Percentiles rank a stretch among this genome's conserved stretches.
Evolutionary conservation across 345 rosid species (phyloP).

Genomic region (Geranium brycei): DNA sequence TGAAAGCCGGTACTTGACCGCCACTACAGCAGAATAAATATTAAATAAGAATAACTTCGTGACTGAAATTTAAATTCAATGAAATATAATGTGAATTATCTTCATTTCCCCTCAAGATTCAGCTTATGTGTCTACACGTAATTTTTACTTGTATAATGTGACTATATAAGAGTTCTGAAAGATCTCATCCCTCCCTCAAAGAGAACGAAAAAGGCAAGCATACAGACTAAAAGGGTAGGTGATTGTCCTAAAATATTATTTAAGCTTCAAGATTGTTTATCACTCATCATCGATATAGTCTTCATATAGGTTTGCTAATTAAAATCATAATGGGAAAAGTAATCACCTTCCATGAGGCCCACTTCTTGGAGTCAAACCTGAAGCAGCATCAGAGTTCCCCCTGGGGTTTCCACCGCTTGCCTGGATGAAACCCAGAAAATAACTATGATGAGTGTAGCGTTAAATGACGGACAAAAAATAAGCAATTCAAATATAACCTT

Average conservation of each 20-base stretch:
- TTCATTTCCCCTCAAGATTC: not conserved
- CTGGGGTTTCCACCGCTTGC: slow-evolving; percentile 30
- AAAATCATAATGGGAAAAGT: slow-evolving; percentile 4
- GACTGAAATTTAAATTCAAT: no score
- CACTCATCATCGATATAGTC: not conserved
- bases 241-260: no score
- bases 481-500: not conserved
- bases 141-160: no score
- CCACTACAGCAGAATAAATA: slow-evolving; percentile 34
- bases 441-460: slow-evolving; percentile 2
- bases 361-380: slow-evolving; percentile 36
- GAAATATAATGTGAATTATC: not conserved
- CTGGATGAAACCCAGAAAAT: slow-evolving; percentile 10
- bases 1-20: slow-evolving; percentile 3
- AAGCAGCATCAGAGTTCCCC: slow-evolving; percentile 43
- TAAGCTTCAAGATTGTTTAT: no score
- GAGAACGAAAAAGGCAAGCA: no score
- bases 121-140: no score
- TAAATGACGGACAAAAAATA: no score
- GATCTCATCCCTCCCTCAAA: no score
- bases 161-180: no score
- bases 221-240: no score
- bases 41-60: no score
- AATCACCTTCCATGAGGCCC: slow-evolving; percentile 42
- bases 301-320: not conserved